Conservation (phyloP, 164 flowering plant species). For the Vitis riparia region DNA sequence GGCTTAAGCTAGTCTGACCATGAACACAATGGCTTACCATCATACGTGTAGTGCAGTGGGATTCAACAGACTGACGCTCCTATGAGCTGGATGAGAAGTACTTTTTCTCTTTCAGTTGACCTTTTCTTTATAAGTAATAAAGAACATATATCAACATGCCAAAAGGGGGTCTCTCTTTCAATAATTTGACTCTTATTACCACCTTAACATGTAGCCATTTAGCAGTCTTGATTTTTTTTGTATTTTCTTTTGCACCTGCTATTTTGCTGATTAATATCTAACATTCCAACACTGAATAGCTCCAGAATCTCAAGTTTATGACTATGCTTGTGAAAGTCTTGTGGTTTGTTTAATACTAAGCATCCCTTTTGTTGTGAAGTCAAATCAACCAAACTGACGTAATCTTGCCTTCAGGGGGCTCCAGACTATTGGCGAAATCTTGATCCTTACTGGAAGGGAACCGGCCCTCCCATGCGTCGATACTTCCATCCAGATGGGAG, state of each 20-base stretch:
- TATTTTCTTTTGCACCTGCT: too few species aligned
- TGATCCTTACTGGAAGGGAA: slow-evolving; percentile 80
- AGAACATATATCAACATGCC: too few species aligned
- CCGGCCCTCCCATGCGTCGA: slow-evolving; percentile 62
- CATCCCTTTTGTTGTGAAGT: neutral
- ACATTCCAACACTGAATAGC: too few species aligned
- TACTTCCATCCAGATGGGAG: slow-evolving; percentile 81
- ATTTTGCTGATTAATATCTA: too few species aligned
- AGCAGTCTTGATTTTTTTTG: too few species aligned
- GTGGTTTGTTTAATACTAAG: neutral
- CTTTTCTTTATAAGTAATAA: too few species aligned
- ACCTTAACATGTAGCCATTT: too few species aligned
- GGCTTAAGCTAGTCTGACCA: neutral
- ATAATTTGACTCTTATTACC: too few species aligned
- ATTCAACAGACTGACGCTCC: neutral
- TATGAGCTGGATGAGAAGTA: neutral
- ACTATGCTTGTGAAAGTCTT: neutral
- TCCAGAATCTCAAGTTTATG: too few species aligned
- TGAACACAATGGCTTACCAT: neutral
- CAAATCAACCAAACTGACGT: neutral
- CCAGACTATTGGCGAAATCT: slow-evolving; percentile 79
- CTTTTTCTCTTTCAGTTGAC: too few species aligned
- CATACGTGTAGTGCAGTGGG: neutral
- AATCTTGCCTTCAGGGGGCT: slow-evolving; percentile 42
- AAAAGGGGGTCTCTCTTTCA: too few species aligned